phyloP scores from a whole-genome alignment of 2,329 filamentous ascomycete genomes.

The Colletotrichum shisoi region DNA sequence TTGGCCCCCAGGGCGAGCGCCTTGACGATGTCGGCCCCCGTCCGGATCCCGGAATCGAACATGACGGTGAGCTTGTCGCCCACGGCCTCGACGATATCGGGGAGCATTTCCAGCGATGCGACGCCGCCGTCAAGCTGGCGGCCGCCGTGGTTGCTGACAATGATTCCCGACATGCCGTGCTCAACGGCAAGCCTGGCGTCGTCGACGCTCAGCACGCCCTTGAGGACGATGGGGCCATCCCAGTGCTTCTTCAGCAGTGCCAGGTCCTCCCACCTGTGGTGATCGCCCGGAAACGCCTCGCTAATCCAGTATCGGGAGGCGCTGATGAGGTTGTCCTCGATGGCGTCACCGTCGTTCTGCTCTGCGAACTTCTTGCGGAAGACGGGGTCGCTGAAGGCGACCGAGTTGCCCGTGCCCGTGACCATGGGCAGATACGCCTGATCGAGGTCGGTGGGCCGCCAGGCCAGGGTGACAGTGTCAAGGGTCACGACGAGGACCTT shows the following conservation, averaged over 20 bases:
- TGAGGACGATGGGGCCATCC: slow-evolving; percentile 65
- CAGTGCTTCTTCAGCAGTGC: slow-evolving; percentile 66
- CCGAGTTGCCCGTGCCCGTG: slow-evolving; percentile 64
- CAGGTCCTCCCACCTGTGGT: slow-evolving; percentile 69
- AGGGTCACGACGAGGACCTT: slow-evolving; percentile 74
- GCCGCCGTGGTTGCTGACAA: slow-evolving; percentile 69
- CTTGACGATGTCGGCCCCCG: slow-evolving; percentile 68
- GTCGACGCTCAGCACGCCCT: slow-evolving; percentile 47
- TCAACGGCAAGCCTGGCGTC: slow-evolving; percentile 57
- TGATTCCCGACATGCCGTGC: slow-evolving; percentile 64
- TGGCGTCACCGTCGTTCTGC: slow-evolving; percentile 54
- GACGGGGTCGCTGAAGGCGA: slow-evolving; percentile 73
- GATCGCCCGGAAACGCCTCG: slow-evolving; percentile 60
- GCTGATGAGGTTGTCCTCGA: slow-evolving; percentile 58
- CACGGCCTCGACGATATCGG: slow-evolving; percentile 66
- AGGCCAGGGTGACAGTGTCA: slow-evolving; percentile 74
- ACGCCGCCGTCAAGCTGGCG: slow-evolving; percentile 57
- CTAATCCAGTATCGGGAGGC: slow-evolving; percentile 63
- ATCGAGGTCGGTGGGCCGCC: slow-evolving; percentile 74
- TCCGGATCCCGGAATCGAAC: slow-evolving; percentile 67
- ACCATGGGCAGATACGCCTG: slow-evolving; percentile 68
- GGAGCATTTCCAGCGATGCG: slow-evolving; percentile 63
- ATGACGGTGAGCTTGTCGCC: slow-evolving; percentile 67
- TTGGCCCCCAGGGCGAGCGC: slow-evolving; percentile 65
- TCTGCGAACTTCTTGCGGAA: slow-evolving; percentile 66